phyloP scores from a whole-genome alignment of 345 rosid genomes.

The Psidium guajava region DNA sequence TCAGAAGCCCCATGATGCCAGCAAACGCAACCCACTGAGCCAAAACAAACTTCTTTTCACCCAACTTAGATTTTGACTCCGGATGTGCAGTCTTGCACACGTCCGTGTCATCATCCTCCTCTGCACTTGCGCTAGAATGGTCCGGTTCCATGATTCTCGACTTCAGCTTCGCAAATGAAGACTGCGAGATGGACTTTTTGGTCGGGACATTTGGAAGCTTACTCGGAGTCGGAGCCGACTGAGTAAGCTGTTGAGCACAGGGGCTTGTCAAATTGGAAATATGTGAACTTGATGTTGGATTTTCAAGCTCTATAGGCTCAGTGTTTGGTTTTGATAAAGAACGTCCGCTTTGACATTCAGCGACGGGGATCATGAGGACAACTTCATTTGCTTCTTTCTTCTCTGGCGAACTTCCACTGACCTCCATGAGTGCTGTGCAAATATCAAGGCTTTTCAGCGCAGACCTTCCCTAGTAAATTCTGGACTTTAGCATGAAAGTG shows the following conservation, averaged over 20 bases:
- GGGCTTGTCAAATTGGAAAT: neutral
- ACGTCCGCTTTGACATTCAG: neutral
- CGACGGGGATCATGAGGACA: neutral
- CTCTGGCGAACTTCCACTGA: neutral
- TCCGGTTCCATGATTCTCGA: rapidly evolving
- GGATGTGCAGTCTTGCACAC: constrained; percentile 10
- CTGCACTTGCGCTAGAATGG: neutral
- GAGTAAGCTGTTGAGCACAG: neutral
- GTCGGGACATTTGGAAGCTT: neutral
- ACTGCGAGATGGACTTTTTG: neutral
- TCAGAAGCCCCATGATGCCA: constrained; percentile 17
- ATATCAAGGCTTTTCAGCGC: neutral
- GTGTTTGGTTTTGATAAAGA: neutral
- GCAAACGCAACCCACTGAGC: constrained; percentile 17
- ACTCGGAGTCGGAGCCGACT: neutral
- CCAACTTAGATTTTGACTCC: neutral
- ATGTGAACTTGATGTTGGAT: neutral
- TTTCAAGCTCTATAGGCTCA: neutral
- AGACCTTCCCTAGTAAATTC: neutral
- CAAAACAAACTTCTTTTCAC: constrained; percentile 4
- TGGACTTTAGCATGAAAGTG: neutral
- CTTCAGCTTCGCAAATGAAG: neutral
- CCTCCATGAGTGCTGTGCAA: neutral
- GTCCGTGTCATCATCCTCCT: constrained; percentile 10
- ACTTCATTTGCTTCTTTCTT: neutral